Evolutionary conservation across 768 basidiomycete species (phyloP), one percentile per base, ranked within the genome.

Genomic region (Tylopilus subfusipes): DNA sequence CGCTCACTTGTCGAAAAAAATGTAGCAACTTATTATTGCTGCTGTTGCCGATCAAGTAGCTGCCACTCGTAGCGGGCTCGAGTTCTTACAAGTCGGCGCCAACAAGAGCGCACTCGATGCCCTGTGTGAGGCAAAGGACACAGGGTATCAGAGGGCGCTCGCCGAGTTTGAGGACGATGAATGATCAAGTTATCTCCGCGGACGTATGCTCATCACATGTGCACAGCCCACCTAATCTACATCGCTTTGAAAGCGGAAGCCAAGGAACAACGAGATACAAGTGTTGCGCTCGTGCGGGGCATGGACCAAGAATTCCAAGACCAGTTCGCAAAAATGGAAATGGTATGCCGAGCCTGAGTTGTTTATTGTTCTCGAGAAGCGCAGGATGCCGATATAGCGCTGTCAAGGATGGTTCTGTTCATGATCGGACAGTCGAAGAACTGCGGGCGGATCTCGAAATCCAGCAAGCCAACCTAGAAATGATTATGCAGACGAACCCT

Each of bases 401-500:
- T 43, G 3, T 36, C 49, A 57, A 78, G 77, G 68, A 72, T 45
- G 77, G 76, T 30, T 75, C 73, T 24, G 72, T 82, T 6, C 81
- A 85, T 43, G 63, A 78, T 29, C 76, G 83, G 52, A 76, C 78
- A 4, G 70, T 78, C 21, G 83, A 82, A 2, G 79, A 86, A 55
- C 72, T 92, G 33, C 72, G 78, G 60, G 76, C 72, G 12, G 84
- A 86, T 46, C 73, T 92, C 19, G 84, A 82, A 39, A 79, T 78
- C 14, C 78, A 86, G 49, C 72, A 75, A 57, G 82, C 84, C 14
- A 81, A 86, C 56, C 73, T 96, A 21, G 86, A 91, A 57, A 73
- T 89, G 72, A 88, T 83, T 63, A 75, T 81, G 57, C 78, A 78
- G 47, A 84, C 90, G 19, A 88, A 93, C 59, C 82, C 84, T 1